Base-by-base conservation (phyloP, 2,329 filamentous ascomycete species). In the Paraconiothyrium sp. region DNA sequence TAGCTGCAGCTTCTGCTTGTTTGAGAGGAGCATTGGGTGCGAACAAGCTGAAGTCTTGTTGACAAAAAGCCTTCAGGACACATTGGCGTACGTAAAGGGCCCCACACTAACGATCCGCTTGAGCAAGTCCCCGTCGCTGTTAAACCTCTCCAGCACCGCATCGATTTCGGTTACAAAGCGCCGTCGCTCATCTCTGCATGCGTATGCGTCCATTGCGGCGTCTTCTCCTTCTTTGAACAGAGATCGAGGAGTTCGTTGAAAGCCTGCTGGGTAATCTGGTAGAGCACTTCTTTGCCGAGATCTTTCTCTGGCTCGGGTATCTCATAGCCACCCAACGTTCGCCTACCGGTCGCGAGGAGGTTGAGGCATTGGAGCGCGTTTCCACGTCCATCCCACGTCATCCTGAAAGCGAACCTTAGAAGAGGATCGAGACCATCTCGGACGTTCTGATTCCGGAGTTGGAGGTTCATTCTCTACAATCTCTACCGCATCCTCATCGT, bases 181-280 rank as follows among this genome's bases (percentile, higher is more conserved):
- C 22, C 72, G 70, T 32, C 77, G 76, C 47, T 78, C 72, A 7
- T 55, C 57, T 51, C 73, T 72, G 16, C 72, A 74, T 27, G 67
- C 69, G 22, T 87, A 85, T 11, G 89, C 89, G 58, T 88, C 85
- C 61, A 95, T 72, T 80, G 93, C 89, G 20, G 92, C 77, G 65
- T 94, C 89, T 77, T 98, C 94, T 66, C 90, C 90, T 4, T 86
- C 84, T 68, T 90, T 90, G 81, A 99, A 99, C 0, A 99, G 84
- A 1, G 89, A 72, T 98, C 92, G 0, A 99, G 86, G 2, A 98
- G 83, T 78, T 98, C 93, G 72, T 98, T 97, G 80, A 97, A 92
- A 0, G 93, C 91, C 77, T 97, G 91, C 77, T 97, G 93, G 0
- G 92, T 93, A 35, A 96, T 89, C 76, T 97, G 92, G 72, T 97